phyloP scores from a whole-genome alignment of 495 filamentous ascomycete genomes.

The Hyaloscypha finlandica region DNA sequence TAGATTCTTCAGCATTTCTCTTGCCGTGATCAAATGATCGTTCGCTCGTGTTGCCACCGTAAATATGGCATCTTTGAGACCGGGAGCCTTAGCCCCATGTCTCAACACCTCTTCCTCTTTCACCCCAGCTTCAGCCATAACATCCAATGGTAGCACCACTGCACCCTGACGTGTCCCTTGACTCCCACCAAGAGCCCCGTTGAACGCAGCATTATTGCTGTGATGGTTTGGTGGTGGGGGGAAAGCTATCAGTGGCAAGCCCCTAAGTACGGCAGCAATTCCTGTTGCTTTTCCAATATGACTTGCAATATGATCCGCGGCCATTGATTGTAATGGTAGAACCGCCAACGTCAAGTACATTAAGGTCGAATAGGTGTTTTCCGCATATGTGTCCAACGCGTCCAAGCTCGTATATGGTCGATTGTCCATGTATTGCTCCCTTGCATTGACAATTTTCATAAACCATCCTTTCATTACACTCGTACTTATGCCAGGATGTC shows the following conservation, averaged over 20 bases:
- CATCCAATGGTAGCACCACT: conserved; percentile 79
- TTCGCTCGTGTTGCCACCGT: conserved; percentile 87
- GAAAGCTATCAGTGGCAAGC: conserved; percentile 81
- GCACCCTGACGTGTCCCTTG: conserved; percentile 56
- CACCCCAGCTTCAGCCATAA: conserved; percentile 79
- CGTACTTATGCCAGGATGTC: conserved; percentile 51
- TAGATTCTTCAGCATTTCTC: conserved; percentile 85
- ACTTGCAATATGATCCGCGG: conserved; percentile 89
- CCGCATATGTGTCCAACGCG: conserved; percentile 82
- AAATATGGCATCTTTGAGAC: conserved; percentile 87
- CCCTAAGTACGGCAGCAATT: conserved; percentile 80
- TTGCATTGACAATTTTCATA: conserved; percentile 69
- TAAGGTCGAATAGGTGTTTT: conserved; percentile 92
- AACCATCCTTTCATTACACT: conserved; percentile 81
- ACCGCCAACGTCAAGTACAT: conserved; percentile 84
- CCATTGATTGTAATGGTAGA: conserved; percentile 72
- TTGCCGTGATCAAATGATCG: conserved; percentile 91
- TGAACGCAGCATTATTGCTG: conserved; percentile 43
- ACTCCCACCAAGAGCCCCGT: conserved; percentile 35
- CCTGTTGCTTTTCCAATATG: conserved; percentile 94
- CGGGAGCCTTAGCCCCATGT: conserved; percentile 71
- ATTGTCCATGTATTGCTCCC: conserved; percentile 83
- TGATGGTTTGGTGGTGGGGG: conserved; percentile 63
- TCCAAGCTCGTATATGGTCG: conserved; percentile 74
- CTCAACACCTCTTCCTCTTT: conserved; percentile 88